Base-by-base conservation (phyloP, 2,329 filamentous ascomycete genomes). In the Pleoardoris graminearum region DNA sequence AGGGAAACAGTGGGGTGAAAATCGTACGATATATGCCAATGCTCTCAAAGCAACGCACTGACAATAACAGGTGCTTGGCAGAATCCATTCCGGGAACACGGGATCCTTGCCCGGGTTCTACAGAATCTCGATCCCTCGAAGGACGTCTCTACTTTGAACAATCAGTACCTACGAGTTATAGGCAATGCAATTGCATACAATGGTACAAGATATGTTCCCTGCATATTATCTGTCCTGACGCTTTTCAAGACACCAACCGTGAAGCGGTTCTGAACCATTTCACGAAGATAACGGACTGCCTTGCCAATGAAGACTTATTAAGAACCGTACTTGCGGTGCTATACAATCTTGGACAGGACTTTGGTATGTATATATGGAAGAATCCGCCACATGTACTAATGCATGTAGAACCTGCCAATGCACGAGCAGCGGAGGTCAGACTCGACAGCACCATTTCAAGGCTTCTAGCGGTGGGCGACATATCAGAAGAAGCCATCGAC, bases 291-390 rank as follows among this genome's bases (percentile, higher is more conserved):
- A 53, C 65, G 33, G 53, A 51, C 14, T 71, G 64, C 37, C 50
- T 74, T 3, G 45, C 58, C 10, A 51, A 57, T 12, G 56, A 63
- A 33, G 58, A 65, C 4, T 51, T 75, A 16, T 50, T 49, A 8
- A 48, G 55, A 4, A 70, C 69, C 14, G 65, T 73, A 39, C 61
- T 75, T 27, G 75, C 70, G 33, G 76, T 77, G 1, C 59, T 78
- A 11, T 73, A 75, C 61, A 79, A 79, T 53, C 69, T 78, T 14
- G 76, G 75, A 57, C 72, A 72, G 17, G 74, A 75, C 43, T 76
- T 66, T 52, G 68, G 72, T 75, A 63, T 33, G 63, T 50, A 27
- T 14, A 6, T 17, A 22, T 12, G 10, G 21, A 3, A 19, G 22
- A 11, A 22, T 38, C 12, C 4, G 19, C 19, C 14, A 10, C 32